phyloP scores from a whole-genome alignment of 2,329 filamentous ascomycete species.

The Fonsecaea erecta region DNA sequence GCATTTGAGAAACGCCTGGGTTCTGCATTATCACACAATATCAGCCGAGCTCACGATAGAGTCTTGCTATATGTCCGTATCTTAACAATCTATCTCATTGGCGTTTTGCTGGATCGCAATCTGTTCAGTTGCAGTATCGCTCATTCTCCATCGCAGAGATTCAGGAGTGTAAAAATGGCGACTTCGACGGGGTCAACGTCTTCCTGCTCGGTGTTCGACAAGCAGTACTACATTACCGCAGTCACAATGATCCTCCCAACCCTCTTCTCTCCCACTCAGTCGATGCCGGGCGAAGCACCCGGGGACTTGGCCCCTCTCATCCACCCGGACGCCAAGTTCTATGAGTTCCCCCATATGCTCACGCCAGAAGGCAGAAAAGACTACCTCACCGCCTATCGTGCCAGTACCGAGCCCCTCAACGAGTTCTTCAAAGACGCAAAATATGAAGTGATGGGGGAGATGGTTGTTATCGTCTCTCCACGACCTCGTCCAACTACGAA shows the following conservation, averaged over 20 bases:
- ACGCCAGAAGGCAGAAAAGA: not conserved
- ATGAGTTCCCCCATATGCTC: not conserved
- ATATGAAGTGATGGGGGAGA: not conserved
- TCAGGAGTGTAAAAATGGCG: no score
- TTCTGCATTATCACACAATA: not conserved
- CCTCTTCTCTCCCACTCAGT: not conserved
- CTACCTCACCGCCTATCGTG: not conserved
- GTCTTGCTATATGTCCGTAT: not conserved
- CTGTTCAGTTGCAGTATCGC: not conserved
- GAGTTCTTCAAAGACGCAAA: not conserved
- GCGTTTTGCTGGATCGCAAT: not conserved
- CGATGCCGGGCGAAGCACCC: not conserved
- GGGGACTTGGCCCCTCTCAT: not conserved
- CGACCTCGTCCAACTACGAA: not conserved
- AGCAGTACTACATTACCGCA: not conserved
- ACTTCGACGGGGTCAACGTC: no score
- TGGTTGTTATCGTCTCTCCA: not conserved
- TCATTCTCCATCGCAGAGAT: not conserved
- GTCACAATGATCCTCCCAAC: not conserved
- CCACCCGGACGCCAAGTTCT: not conserved
- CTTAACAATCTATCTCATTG: not conserved
- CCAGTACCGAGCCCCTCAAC: not conserved
- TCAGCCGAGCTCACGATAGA: not conserved
- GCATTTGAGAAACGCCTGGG: not conserved
- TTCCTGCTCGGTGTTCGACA: not conserved